A percentile compares a stretch with the other conserved stretches of the same genome.
These are phyloP conservation scores for Capsicum pubescens DNA, from an alignment of 257 asterid species.

Conservation along the genomic window DNA sequence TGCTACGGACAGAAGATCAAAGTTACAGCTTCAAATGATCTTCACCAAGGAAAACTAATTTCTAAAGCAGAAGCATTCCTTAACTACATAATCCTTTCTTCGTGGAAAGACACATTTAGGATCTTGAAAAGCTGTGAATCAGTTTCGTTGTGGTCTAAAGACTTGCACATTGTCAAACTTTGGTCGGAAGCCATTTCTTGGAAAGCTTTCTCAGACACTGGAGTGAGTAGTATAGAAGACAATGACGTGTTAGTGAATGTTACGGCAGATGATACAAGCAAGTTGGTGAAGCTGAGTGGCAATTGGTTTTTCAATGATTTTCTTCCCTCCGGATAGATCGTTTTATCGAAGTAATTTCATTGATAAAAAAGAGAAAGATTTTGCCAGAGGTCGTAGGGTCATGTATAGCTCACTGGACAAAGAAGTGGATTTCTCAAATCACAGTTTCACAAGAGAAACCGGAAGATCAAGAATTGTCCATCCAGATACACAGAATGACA, in stretches of 20 bases:
- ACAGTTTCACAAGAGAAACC: constrained; percentile 1
- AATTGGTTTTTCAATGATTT: constrained; percentile 45
- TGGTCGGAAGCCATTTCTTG: constrained; percentile 39
- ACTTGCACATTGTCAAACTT: constrained; percentile 31
- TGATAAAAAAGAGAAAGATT: constrained; percentile 36
- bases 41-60: constrained; percentile 37
- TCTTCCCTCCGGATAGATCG: constrained; percentile 43
- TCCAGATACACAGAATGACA: constrained; percentile 37
- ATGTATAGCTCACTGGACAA: constrained; percentile 45
- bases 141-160: constrained; percentile 36
- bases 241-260: constrained; percentile 29
- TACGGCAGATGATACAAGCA: constrained; percentile 20
- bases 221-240: neutral
- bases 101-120: constrained; percentile 44
- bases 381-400: constrained; percentile 42
- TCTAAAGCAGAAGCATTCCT: constrained; percentile 39
- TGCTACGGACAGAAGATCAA: constrained; percentile 41
- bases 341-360: constrained; percentile 36
- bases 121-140: constrained; percentile 42
- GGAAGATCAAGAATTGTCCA: constrained; percentile 29
- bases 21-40: constrained; percentile 37
- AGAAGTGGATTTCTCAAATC: constrained; percentile 42
- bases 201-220: constrained; percentile 28
- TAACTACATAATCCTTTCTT: constrained; percentile 37
- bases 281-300: constrained; percentile 17